These are phyloP conservation scores for Nicotiana rustica DNA, from an alignment of 305 asterid genomes.

Conservation along the genomic window DNA sequence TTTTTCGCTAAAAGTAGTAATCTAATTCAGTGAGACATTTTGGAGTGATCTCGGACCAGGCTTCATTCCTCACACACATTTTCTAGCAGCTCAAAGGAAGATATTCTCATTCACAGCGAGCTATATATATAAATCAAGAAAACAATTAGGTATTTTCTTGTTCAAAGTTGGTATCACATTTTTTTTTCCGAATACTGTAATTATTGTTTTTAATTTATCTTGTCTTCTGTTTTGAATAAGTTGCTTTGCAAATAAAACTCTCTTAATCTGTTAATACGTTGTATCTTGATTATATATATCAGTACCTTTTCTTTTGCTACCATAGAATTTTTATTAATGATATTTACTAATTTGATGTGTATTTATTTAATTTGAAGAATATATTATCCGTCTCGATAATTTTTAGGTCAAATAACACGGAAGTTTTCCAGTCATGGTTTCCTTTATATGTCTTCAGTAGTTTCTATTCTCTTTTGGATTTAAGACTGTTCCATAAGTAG, in stretches of 20 bases:
- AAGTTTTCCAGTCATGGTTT: neutral
- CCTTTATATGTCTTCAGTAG: neutral
- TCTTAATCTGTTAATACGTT: neutral
- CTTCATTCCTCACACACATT: constrained; percentile 81
- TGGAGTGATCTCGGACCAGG: constrained; percentile 90
- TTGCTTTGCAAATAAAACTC: neutral
- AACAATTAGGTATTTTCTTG: neutral
- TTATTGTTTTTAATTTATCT: neutral
- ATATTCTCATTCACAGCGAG: too few relatives aligned
- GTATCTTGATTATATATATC: neutral
- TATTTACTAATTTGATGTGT: neutral
- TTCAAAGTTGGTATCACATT: neutral
- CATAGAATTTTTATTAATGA: neutral
- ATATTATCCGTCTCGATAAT: too few relatives aligned
- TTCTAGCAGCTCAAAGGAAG: constrained; percentile 34
- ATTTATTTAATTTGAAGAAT: neutral
- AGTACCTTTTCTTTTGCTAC: neutral
- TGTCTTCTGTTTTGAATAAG: neutral
- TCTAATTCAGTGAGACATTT: neutral
- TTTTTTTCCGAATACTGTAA: neutral
- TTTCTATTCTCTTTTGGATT: too few relatives aligned
- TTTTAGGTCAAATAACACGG: neutral
- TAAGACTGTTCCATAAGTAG: neutral
- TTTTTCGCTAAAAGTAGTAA: neutral
- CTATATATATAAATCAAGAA: neutral